Evolutionary conservation across 2,329 filamentous ascomycete genomes (phyloP).

Genomic region (Colletotrichum melonis): DNA sequence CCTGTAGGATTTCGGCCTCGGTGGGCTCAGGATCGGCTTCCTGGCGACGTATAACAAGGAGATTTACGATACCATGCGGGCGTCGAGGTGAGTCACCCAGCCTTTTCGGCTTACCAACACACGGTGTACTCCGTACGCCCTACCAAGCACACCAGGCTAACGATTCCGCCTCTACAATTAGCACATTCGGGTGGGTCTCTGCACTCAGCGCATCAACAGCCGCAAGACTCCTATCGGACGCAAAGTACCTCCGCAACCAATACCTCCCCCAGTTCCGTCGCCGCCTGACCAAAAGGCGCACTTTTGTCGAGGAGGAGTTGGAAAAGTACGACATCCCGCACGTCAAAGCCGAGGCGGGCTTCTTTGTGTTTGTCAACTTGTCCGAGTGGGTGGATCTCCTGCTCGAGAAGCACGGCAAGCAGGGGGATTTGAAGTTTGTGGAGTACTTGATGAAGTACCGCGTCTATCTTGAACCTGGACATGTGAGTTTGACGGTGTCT

Average conservation of each 20-base stretch:
- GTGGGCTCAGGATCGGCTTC: background rate
- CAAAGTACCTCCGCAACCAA: conserved; percentile 15
- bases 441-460: conserved; percentile 13
- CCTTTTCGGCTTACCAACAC: background rate
- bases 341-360: conserved; percentile 14
- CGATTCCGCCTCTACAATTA: background rate
- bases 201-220: conserved; percentile 5
- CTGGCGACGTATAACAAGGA: conserved; percentile 20
- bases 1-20: conserved; percentile 16
- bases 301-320: background rate
- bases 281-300: conserved; percentile 9
- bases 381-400: conserved; percentile 12
- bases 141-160: background rate
- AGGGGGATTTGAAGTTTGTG: background rate
- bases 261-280: conserved; percentile 5
- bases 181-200: background rate
- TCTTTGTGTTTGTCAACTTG: conserved; percentile 23
- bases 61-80: background rate
- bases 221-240: conserved; percentile 10
- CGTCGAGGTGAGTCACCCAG: background rate
- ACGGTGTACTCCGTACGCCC: background rate
- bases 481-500: background rate
- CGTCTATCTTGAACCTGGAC: conserved; percentile 18
- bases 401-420: background rate
- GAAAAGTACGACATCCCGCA: conserved; percentile 4